These are phyloP conservation scores for Trichophyton mentagrophytes DNA, from an alignment of 2,329 filamentous ascomycete species.

Conservation along the genomic window DNA sequence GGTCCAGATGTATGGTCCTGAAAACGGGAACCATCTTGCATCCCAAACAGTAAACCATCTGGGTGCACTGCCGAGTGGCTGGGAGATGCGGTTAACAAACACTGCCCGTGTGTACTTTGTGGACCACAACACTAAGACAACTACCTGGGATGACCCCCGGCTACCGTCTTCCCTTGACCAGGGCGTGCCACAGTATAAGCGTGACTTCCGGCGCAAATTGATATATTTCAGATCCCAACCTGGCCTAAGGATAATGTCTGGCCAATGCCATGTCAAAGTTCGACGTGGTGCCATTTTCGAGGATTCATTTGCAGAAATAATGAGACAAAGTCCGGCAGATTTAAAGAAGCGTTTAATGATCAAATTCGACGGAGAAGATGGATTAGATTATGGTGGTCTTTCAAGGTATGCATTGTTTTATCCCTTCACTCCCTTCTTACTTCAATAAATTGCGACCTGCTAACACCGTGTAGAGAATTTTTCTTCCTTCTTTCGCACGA, in stretches of 20 bases:
- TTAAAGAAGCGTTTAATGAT: conserved; percentile 99
- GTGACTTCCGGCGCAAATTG: conserved; percentile 92
- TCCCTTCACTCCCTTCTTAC: not conserved
- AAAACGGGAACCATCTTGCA: conserved; percentile 54
- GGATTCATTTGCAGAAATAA: conserved; percentile 97
- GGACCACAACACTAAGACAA: conserved; percentile 98
- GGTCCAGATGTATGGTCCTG: conserved; percentile 94
- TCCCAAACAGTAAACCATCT: conserved; percentile 92
- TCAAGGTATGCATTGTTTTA: conserved; percentile 46
- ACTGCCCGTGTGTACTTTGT: conserved; percentile 97
- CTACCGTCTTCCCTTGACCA: conserved; percentile 92
- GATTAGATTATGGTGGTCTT: conserved; percentile 91
- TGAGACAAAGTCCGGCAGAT: conserved; percentile 87
- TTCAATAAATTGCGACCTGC: not conserved
- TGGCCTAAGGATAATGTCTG: conserved; percentile 84
- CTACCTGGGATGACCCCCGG: conserved; percentile 95
- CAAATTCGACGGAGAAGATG: conserved; percentile 97
- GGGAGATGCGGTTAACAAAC: conserved; percentile 99
- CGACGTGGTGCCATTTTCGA: conserved; percentile 95
- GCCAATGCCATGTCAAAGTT: conserved; percentile 97
- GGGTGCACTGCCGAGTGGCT: conserved; percentile 86
- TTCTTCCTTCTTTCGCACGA: conserved; percentile 98
- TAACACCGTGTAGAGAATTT: conserved; percentile 57
- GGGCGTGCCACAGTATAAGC: conserved; percentile 98
- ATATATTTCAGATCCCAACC: conserved; percentile 99